Percentiles rank a stretch among this genome's conserved stretches.
Conservation (phyloP, 148 eudicot genomes). For the Talinum fruticosum region DNA sequence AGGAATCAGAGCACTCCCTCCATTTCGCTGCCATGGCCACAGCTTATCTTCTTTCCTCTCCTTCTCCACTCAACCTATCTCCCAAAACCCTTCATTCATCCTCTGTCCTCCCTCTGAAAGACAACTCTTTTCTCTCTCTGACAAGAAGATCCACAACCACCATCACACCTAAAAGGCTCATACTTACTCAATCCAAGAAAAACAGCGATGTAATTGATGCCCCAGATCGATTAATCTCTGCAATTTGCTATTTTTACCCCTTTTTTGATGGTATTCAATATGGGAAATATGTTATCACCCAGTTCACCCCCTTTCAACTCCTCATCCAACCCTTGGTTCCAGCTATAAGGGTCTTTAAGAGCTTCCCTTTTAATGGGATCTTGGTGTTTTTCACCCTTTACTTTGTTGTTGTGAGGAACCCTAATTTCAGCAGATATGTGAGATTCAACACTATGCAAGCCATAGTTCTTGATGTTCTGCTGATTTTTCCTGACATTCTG, state of each 20-base stretch:
- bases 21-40: conserved; percentile 26
- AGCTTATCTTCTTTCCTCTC: conserved; percentile 33
- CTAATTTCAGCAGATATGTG: conserved; percentile 80
- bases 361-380: conserved; percentile 84
- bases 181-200: conserved; percentile 40
- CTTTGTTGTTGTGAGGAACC: conserved; percentile 77
- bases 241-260: conserved; percentile 83
- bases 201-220: conserved; percentile 42
- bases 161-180: conserved; percentile 18
- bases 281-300: conserved; percentile 70
- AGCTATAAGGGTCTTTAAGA: conserved; percentile 69
- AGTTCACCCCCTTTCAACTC: conserved; percentile 66
- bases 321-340: conserved; percentile 72
- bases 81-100: conserved; percentile 17
- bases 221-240: conserved; percentile 87
- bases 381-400: conserved; percentile 74
- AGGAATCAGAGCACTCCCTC: not conserved
- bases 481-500: conserved; percentile 86
- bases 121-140: conserved; percentile 27
- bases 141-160: conserved; percentile 15
- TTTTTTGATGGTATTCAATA: conserved; percentile 89
- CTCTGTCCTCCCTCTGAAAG: conserved; percentile 17
- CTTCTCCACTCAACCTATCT: conserved; percentile 8
- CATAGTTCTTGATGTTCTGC: conserved; percentile 73
- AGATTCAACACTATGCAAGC: conserved; percentile 97